phyloP scores from a whole-genome alignment of 2,329 filamentous ascomycete species.

The Falciphora oryzae region DNA sequence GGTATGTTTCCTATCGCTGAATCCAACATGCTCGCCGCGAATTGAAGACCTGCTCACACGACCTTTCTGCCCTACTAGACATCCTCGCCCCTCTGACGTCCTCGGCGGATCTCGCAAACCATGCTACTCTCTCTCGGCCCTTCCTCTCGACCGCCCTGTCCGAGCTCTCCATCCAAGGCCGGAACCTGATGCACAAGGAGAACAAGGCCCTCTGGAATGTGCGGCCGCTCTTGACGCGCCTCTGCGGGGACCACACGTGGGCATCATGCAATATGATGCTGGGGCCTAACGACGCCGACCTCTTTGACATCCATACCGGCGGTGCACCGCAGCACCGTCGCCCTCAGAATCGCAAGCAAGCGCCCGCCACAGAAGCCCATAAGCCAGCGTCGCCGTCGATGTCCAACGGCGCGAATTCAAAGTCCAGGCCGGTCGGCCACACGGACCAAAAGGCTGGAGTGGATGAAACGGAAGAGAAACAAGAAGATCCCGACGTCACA shows the following conservation, averaged over 20 bases:
- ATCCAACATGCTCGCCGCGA: background rate
- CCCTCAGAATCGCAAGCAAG: background rate
- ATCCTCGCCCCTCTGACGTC: slow-evolving; percentile 70
- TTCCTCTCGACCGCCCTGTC: slow-evolving; percentile 70
- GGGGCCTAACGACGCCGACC: slow-evolving; percentile 47
- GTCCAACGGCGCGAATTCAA: background rate
- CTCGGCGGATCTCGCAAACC: slow-evolving; percentile 66
- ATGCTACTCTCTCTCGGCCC: slow-evolving; percentile 68
- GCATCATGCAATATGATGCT: slow-evolving; percentile 55
- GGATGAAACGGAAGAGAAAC: background rate
- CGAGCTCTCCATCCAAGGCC: slow-evolving; percentile 63
- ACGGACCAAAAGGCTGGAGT: background rate
- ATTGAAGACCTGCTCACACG: slow-evolving; percentile 13
- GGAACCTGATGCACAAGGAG: slow-evolving; percentile 68
- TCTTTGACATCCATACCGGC: slow-evolving; percentile 42
- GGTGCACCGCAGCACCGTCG: slow-evolving; percentile 16
- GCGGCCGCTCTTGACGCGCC: slow-evolving; percentile 64
- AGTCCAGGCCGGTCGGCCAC: background rate
- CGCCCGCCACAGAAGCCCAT: background rate
- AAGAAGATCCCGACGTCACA: slow-evolving; percentile 8
- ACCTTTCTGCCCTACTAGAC: slow-evolving; percentile 37
- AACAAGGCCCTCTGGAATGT: slow-evolving; percentile 67
- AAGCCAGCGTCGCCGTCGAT: background rate
- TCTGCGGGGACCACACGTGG: slow-evolving; percentile 71
- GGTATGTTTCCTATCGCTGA: slow-evolving; percentile 41